Percentiles rank a stretch among this genome's conserved stretches.
phyloP scores from a whole-genome alignment of 2,329 filamentous ascomycete genomes.

The Juglanconis juglandina region DNA sequence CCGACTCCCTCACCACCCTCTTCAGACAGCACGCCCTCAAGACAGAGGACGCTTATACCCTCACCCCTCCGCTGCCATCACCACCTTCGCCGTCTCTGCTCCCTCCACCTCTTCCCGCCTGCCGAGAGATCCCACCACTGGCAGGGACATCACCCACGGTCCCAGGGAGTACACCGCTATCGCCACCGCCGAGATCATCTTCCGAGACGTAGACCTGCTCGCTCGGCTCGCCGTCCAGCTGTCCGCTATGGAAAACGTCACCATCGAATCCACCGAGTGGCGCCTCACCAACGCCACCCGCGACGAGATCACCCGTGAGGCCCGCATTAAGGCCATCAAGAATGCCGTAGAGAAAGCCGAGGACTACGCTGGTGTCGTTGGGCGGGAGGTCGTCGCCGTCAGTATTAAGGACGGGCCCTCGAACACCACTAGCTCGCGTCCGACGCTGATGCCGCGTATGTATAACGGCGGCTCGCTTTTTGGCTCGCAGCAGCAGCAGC shows the following conservation, averaged over 20 bases:
- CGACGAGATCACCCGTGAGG: conserved; percentile 18
- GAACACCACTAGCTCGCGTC: background rate
- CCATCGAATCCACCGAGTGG: conserved; percentile 20
- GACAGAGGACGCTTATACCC: conserved; percentile 16
- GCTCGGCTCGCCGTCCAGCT: conserved; percentile 15
- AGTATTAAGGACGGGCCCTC: conserved; percentile 19
- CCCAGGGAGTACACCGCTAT: conserved; percentile 14
- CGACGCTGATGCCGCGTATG: background rate
- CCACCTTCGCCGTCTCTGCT: conserved; percentile 19
- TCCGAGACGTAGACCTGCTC: conserved; percentile 20
- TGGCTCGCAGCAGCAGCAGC: background rate
- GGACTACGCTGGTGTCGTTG: conserved; percentile 21
- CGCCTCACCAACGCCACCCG: conserved; percentile 18
- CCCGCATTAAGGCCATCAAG: conserved; percentile 20
- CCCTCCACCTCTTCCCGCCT: conserved; percentile 11
- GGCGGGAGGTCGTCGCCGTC: conserved; percentile 18
- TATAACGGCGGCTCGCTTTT: too few species aligned
- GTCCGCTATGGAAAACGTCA: conserved; percentile 19
- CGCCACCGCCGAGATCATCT: conserved; percentile 18
- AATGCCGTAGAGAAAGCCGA: conserved; percentile 22
- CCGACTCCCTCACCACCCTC: conserved; percentile 11
- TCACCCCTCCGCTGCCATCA: conserved; percentile 20
- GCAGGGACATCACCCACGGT: background rate
- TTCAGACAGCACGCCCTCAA: conserved; percentile 19
- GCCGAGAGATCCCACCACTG: background rate